Percentiles rank a stretch among this genome's conserved stretches.
Evolutionary conservation across 495 filamentous ascomycete species (phyloP).

Genomic region (Tuber borchii): DNA sequence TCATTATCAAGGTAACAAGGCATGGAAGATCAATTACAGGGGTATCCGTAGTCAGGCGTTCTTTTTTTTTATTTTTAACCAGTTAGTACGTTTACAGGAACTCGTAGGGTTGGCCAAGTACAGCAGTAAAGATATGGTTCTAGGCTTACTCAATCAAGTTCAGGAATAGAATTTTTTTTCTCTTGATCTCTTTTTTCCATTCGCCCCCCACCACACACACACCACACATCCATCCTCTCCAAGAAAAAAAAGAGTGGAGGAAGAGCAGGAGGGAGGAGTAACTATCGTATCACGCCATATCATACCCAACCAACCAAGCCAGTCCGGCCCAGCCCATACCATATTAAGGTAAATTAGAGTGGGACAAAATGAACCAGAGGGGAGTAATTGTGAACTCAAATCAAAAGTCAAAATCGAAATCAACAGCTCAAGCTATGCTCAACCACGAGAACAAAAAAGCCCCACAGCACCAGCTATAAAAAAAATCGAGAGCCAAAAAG

Average conservation of each 20-base stretch:
- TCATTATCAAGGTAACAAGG: neutral
- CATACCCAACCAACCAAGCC: conserved; percentile 3
- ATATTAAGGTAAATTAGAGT: neutral
- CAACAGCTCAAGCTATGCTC: conserved; percentile 1
- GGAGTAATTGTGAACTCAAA: conserved; percentile 2
- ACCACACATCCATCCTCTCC: neutral
- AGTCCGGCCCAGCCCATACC: neutral
- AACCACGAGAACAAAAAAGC: neutral
- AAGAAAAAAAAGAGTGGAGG: neutral
- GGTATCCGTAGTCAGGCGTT: neutral
- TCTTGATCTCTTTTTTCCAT: neutral
- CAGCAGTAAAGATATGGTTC: neutral
- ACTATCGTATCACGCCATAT: neutral
- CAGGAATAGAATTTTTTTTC: neutral
- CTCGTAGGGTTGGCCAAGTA: neutral
- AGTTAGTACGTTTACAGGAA: neutral
- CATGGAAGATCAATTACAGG: neutral
- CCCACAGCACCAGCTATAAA: neutral
- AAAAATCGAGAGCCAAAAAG: neutral
- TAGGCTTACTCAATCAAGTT: neutral
- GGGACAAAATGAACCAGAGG: conserved; percentile 3
- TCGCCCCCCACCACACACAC: neutral
- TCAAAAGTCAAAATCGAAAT: conserved; percentile 1
- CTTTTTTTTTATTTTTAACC: neutral
- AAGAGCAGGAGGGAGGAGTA: neutral